These are phyloP conservation scores for Stemphylium vesicarium DNA, from an alignment of 2,329 filamentous ascomycete species.

Conservation along the genomic window DNA sequence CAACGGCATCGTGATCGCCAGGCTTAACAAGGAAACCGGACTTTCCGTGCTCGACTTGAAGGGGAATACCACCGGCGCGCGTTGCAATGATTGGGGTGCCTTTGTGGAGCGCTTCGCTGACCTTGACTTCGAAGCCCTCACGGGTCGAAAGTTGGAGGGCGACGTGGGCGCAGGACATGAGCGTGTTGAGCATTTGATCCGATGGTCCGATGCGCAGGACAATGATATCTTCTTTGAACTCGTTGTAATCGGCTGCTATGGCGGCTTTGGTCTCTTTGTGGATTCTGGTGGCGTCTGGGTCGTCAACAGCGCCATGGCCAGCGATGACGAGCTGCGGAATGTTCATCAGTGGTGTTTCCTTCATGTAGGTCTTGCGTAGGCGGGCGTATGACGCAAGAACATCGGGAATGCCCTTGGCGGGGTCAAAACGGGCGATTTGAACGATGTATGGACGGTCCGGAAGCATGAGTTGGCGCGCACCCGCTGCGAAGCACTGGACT, in stretches of 20 bases:
- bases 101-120: conserved; percentile 81
- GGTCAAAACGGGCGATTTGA: conserved; percentile 83
- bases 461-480: conserved; percentile 65
- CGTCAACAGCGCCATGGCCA: conserved; percentile 80
- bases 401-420: conserved; percentile 80
- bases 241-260: conserved; percentile 64
- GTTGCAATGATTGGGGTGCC: conserved; percentile 80
- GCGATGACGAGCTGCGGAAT: conserved; percentile 77
- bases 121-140: conserved; percentile 87
- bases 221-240: conserved; percentile 64
- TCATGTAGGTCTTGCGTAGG: conserved; percentile 68
- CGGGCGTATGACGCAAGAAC: conserved; percentile 78
- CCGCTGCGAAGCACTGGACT: conserved; percentile 63
- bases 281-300: conserved; percentile 75
- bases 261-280: conserved; percentile 74
- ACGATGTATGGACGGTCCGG: conserved; percentile 74
- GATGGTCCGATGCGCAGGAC: conserved; percentile 78
- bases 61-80: conserved; percentile 76
- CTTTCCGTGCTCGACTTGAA: conserved; percentile 74
- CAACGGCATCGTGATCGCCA: conserved; percentile 73
- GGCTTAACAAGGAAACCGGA: conserved; percentile 77
- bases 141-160: conserved; percentile 80
- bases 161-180: conserved; percentile 74
- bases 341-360: conserved; percentile 56
- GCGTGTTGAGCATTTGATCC: conserved; percentile 79